phyloP scores from a whole-genome alignment of 805 yeast species.

The Cyberlindnera xylosilytica region DNA sequence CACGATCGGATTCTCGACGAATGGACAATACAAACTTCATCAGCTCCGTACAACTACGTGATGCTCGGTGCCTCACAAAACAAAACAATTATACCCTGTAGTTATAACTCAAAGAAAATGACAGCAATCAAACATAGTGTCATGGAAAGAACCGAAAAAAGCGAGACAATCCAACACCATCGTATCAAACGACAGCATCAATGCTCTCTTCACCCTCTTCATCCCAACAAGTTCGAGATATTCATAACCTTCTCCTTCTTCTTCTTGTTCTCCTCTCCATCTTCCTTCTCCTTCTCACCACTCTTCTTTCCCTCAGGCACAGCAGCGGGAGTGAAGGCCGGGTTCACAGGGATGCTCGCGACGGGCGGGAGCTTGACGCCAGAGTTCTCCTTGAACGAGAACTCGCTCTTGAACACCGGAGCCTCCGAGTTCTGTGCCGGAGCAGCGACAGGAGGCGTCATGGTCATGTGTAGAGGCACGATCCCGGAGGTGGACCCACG shows the following conservation, averaged over 20 bases:
- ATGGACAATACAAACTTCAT: no score
- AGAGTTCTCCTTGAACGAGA: constrained; percentile 12
- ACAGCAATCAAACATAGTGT: no score
- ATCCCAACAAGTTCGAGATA: constrained; percentile 21
- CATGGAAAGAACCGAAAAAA: no score
- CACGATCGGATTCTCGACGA: no score
- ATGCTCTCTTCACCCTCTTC: background rate
- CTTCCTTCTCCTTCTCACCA: background rate
- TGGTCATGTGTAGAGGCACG: constrained; percentile 21
- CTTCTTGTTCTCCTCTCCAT: background rate
- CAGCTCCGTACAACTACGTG: no score
- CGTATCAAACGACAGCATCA: no score
- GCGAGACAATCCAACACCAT: no score
- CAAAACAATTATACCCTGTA: no score
- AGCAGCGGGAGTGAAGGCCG: constrained; percentile 9
- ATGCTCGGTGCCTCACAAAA: no score
- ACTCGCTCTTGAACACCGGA: constrained; percentile 18
- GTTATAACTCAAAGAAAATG: no score
- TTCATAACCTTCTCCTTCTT: constrained; percentile 20
- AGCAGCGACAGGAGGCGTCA: constrained; percentile 23
- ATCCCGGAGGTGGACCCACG: constrained; percentile 21
- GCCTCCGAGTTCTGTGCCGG: constrained; percentile 6
- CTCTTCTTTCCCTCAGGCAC: background rate
- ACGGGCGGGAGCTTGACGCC: constrained; percentile 20
- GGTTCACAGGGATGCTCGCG: constrained; percentile 14